These are phyloP conservation scores for Prosopis cineraria DNA, from an alignment of 306 rosid species.

Conservation along the genomic window DNA sequence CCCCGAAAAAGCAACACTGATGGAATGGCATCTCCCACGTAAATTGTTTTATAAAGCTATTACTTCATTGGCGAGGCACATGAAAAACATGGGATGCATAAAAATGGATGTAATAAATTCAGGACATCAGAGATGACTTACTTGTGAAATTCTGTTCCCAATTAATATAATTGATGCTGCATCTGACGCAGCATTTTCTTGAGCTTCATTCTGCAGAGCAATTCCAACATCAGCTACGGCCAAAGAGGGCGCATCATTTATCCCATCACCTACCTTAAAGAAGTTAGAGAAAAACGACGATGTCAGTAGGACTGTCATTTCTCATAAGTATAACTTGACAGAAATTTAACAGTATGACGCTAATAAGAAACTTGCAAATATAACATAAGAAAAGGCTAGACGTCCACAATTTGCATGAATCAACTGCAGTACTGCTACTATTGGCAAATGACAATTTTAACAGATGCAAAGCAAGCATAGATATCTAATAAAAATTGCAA, in stretches of 20 bases:
- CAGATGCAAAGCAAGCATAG: conserved; percentile 27
- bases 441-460: conserved; percentile 1
- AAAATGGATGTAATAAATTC: conserved; percentile 22
- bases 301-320: conserved; percentile 24
- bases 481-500: conserved; percentile 19
- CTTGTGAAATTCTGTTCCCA: conserved; percentile 94
- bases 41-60: neutral
- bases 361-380: conserved; percentile 3
- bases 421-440: conserved; percentile 12
- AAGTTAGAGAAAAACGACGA: conserved; percentile 21
- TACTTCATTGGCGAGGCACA: neutral
- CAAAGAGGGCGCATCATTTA: conserved; percentile 97
- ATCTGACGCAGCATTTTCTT: conserved; percentile 97
- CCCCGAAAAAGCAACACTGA: neutral
- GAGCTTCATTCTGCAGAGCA: conserved; percentile 85
- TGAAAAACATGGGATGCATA: conserved; percentile 1
- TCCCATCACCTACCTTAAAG: conserved; percentile 92
- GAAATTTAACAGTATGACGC: conserved; percentile 21
- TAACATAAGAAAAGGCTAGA: neutral
- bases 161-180: conserved; percentile 94
- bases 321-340: neutral
- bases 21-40: neutral
- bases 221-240: conserved; percentile 96
- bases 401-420: neutral
- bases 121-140: conserved; percentile 42